Evolutionary conservation across 2,329 filamentous ascomycete genomes (phyloP).

Genomic region (Exophiala dermatitidis): DNA sequence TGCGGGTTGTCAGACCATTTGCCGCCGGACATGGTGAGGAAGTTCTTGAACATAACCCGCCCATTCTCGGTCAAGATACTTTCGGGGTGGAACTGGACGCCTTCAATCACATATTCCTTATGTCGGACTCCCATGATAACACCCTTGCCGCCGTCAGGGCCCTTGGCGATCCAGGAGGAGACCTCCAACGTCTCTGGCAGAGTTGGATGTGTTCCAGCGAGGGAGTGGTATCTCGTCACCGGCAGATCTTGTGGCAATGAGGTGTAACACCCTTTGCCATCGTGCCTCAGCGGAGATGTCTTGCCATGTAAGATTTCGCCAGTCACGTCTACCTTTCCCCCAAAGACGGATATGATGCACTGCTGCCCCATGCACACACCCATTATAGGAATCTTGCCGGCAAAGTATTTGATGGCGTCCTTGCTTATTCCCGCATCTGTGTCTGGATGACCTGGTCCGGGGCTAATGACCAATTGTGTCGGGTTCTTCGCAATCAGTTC

Average conservation of each 20-base stretch:
- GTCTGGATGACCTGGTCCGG: conserved; percentile 84
- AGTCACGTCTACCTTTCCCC: conserved; percentile 82
- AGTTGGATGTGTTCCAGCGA: conserved; percentile 83
- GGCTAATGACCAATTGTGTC: conserved; percentile 89
- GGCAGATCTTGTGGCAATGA: conserved; percentile 72
- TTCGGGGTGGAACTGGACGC: conserved; percentile 95
- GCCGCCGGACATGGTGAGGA: conserved; percentile 76
- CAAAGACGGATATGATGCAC: conserved; percentile 92
- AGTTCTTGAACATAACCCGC: conserved; percentile 84
- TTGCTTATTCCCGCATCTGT: conserved; percentile 91
- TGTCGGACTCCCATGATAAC: conserved; percentile 97
- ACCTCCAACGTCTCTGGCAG: conserved; percentile 80
- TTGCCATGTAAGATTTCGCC: conserved; percentile 97
- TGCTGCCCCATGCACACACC: conserved; percentile 99
- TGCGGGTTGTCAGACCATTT: conserved; percentile 57
- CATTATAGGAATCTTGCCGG: conserved; percentile 87
- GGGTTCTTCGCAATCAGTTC: conserved; percentile 77
- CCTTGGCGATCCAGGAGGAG: conserved; percentile 76
- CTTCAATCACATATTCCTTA: conserved; percentile 84
- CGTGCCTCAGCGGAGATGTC: conserved; percentile 83
- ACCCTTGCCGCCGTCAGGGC: conserved; percentile 66
- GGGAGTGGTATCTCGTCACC: conserved; percentile 91
- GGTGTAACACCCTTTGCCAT: conserved; percentile 83
- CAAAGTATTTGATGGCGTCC: conserved; percentile 82
- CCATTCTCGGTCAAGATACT: conserved; percentile 91